Conservation (phyloP, 2,329 filamentous ascomycete species). For the Clonostachys chloroleuca region DNA sequence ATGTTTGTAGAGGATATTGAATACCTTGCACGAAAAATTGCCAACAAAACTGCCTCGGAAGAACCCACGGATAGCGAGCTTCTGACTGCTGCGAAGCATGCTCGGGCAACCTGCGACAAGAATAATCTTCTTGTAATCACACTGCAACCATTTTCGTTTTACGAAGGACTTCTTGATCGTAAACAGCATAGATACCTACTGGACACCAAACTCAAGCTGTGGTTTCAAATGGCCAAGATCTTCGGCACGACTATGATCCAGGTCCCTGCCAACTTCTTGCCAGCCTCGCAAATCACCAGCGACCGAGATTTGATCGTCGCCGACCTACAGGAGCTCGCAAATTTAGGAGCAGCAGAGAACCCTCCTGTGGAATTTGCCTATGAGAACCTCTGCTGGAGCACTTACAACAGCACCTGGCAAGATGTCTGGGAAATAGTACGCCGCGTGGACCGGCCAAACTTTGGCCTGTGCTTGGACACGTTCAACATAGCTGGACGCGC, state of each 20-base stretch:
- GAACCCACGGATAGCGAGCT: conserved; percentile 33
- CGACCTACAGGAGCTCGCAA: conserved; percentile 62
- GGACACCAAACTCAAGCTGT: conserved; percentile 60
- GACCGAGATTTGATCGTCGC: conserved; percentile 50
- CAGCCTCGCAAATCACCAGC: conserved; percentile 24
- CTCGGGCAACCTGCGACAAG: conserved; percentile 51
- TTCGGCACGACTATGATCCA: conserved; percentile 69
- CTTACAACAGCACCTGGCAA: conserved; percentile 24
- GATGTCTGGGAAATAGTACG: conserved; percentile 4
- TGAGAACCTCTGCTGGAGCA: conserved; percentile 3
- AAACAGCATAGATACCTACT: conserved; percentile 44
- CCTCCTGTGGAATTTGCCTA: conserved; percentile 59
- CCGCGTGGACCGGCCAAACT: conserved; percentile 1
- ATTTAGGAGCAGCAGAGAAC: conserved; percentile 54
- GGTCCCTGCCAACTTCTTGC: conserved; percentile 65
- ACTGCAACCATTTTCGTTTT: conserved; percentile 74
- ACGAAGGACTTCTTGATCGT: conserved; percentile 68
- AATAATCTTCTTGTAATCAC: conserved; percentile 57
- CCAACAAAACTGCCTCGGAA: conserved; percentile 15
- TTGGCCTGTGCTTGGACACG: conserved; percentile 3
- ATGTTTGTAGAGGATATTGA: conserved; percentile 47
- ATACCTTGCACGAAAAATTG: conserved; percentile 45
- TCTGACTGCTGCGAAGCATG: conserved; percentile 20
- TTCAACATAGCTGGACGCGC: conserved; percentile 65
- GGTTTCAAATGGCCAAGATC: conserved; percentile 62